Evolutionary conservation across 2,329 filamentous ascomycete species (phyloP), one percentile per base, ranked within the genome.

Genomic region (Aureobasidium sp.): DNA sequence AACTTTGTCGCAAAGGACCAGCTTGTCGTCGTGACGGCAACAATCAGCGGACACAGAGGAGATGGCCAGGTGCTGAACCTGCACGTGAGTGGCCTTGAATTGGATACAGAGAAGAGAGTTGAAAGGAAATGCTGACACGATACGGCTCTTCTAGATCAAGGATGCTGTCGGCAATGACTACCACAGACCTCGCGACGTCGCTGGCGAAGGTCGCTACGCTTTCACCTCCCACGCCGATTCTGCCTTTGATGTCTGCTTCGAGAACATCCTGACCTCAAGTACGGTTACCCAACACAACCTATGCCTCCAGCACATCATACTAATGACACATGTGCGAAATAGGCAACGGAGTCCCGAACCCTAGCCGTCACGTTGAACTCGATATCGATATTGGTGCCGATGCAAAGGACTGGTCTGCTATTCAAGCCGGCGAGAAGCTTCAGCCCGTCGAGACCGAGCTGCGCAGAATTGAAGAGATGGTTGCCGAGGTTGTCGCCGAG

Each of bases 121-220:
- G 30, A 10, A 44, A 6, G 48, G 32, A 47, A 27, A 48, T 45
- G 45, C 66, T 65, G 58, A 65, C 54, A 44, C 6, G 2, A 16
- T 3, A 29, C 45, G 1, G 11, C 13, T 34, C 62, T 16, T 37
- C 49, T 73, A 97, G 93, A 96, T 99, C 77, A 89, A 88, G 76
- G 94, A 99, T 78, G 87, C 91, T 16, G 85, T 96, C 69, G 93
- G 92, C 72, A 99, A 99, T 78, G 91, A 97, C 76, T 97, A 97
- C 77, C 91, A 90, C 72, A 85, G 86, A 64, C 91, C 94, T 59
- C 93, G 89, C 77, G 92, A 99, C 72, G 85, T 97, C 64, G 89
- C 86, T 16, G 94, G 94, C 75, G 92, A 97, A 79, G 89, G 90
- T 75, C 86, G 93, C 73, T 92, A 91, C 74, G 90, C 93, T 55